phyloP scores from a whole-genome alignment of 106 monocot genomes.

The Dioscorea zingiberensis region DNA sequence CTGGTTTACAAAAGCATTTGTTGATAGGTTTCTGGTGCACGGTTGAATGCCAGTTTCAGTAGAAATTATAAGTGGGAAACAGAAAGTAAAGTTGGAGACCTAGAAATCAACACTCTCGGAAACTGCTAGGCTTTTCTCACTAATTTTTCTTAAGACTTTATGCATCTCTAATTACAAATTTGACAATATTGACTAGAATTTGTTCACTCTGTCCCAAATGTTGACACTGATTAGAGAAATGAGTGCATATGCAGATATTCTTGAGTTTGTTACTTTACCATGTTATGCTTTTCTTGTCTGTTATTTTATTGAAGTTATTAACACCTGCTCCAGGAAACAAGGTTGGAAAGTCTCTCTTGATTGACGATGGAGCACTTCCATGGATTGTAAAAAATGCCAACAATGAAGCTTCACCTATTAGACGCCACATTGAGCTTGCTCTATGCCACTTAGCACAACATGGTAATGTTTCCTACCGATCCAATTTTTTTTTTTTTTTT shows the following conservation, averaged over 20 bases:
- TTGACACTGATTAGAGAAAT: too few species aligned
- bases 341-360: conserved; percentile 59
- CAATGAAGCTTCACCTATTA: conserved; percentile 88
- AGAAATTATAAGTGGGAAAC: too few species aligned
- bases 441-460: conserved; percentile 95
- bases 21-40: too few species aligned
- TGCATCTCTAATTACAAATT: too few species aligned
- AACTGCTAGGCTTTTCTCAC: too few species aligned
- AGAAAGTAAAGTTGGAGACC: too few species aligned
- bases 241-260: background rate
- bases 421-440: conserved; percentile 94
- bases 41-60: too few species aligned
- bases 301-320: background rate
- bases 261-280: background rate
- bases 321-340: conserved; percentile 42
- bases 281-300: background rate
- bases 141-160: too few species aligned
- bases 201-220: too few species aligned
- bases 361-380: conserved; percentile 89
- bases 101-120: too few species aligned
- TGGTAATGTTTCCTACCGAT: conserved; percentile 36
- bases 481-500: background rate
- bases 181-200: too few species aligned
- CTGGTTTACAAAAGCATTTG: too few species aligned
- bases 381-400: conserved; percentile 99